These are phyloP conservation scores for Pythium graminicola DNA, from an alignment of 352 stramenopile genomes.

Conservation along the genomic window DNA sequence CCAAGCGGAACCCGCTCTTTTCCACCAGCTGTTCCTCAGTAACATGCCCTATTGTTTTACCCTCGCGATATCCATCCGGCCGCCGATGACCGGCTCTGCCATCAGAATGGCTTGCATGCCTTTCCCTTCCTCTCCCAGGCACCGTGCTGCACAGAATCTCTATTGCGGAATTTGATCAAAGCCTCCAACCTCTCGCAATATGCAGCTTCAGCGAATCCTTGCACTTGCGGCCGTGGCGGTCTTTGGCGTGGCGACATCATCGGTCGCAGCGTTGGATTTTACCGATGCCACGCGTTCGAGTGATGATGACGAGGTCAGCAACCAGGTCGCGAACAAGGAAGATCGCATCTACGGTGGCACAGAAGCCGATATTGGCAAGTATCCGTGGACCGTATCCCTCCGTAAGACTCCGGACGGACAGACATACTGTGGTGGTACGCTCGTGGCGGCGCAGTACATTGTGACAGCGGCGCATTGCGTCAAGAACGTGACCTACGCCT, in stretches of 20 bases:
- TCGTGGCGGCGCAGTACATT: not conserved
- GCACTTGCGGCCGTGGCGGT: conserved; percentile 10
- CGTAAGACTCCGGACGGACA: not conserved
- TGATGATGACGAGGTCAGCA: not conserved
- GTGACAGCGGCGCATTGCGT: not conserved
- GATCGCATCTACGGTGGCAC: conserved; percentile 13
- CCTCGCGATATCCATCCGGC: not conserved
- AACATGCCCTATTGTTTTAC: not conserved
- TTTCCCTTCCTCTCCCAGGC: conserved; percentile 1
- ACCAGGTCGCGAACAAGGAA: conserved; percentile 8
- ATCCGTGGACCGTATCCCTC: not conserved
- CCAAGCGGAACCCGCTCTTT: too few relatives aligned
- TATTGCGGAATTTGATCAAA: conserved; percentile 16
- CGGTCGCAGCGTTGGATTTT: conserved; percentile 10
- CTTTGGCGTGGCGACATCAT: conserved; percentile 4
- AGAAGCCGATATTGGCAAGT: not conserved
- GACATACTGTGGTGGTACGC: not conserved
- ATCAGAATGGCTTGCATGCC: not conserved
- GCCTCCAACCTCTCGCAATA: not conserved
- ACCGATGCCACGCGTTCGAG: not conserved
- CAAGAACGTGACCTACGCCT: not conserved
- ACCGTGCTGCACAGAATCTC: not conserved
- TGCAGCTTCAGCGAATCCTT: conserved; percentile 19
- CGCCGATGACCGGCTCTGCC: conserved; percentile 7
- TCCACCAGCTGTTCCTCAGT: too few relatives aligned